Evolutionary conservation across 2,329 filamentous ascomycete species (phyloP), one percentile per base, ranked within the genome.

Genomic region (Pyrenochaeta sp.): DNA sequence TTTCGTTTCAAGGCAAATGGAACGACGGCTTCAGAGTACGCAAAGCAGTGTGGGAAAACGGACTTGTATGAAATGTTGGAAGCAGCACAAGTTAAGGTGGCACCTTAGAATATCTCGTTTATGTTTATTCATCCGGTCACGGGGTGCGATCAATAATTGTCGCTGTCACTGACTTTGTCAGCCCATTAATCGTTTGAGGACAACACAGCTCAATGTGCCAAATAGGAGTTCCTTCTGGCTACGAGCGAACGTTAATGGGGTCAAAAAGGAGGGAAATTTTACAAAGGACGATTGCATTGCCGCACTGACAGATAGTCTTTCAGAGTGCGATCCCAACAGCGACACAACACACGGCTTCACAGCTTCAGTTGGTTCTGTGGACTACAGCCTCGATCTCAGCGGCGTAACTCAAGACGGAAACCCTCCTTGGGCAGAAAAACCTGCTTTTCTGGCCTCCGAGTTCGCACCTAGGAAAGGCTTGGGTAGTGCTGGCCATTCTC

Each of bases 191-290:
- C n/a, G 47, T 5, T 55, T 30, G 27, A 42, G 41, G 5, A 51
- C 47, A 14, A 33, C 52, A 3, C 12, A 32, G 18, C 42, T 47
- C 7, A 33, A 21, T 15, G 48, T 51, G 6, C 39, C 47, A 7
- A 44, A 56, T 7, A 21, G 43, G 15, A 51, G 52, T 15, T 48
- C 47, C 4, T 56, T 48, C 44, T 51, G 44, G 43, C 23, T 45
- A 7, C 52, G 48, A 15, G 52, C 43, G 6, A 51, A 15, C 7
- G 11, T 55, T 5, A 17, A 45, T 14, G 33, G 17, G 6, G 20
- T 31, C 21, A 27, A 45, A 9, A 21, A 39, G 11, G 15, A 14
- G n/a, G 42, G 33, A 14, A 29, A 39, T 11, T 23, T 45, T 23
- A 20, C 17, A 1, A 12, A 18, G 33, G 18, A 45, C 5, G 37